Percentiles rank a stretch among this genome's conserved stretches.
These are phyloP conservation scores for Kwoniella sp. DNA, from an alignment of 768 basidiomycete species.

Conservation along the genomic window DNA sequence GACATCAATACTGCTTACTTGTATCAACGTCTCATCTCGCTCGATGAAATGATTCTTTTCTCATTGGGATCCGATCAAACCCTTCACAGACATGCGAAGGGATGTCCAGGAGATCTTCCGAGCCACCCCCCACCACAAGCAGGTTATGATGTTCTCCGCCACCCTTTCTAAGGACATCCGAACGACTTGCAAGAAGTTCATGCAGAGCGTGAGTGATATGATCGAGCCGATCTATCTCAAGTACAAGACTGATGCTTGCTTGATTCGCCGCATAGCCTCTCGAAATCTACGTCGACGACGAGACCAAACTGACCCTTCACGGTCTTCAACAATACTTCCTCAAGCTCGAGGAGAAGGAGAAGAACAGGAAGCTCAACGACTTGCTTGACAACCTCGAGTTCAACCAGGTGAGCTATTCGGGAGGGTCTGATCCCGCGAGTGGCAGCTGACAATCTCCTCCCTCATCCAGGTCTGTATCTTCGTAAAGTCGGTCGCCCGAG, in stretches of 20 bases:
- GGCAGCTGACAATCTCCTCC: constrained; percentile 4
- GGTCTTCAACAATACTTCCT: constrained; percentile 99
- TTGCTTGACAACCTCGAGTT: constrained; percentile 94
- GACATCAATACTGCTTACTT: neutral
- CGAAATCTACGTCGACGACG: constrained; percentile 99
- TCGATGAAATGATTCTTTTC: neutral
- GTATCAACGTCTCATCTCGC: neutral
- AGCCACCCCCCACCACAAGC: constrained; percentile 97
- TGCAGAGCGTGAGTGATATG: constrained; percentile 89
- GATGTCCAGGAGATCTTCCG: constrained; percentile 99
- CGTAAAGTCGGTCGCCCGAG: constrained; percentile 95
- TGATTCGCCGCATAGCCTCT: constrained; percentile 69
- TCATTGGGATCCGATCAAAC: constrained; percentile 18
- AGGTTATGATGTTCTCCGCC: constrained; percentile 99
- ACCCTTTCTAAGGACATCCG: constrained; percentile 96
- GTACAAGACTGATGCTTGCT: constrained; percentile 21
- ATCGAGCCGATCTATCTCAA: no score
- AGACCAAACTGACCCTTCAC: constrained; percentile 96
- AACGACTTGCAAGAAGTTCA: constrained; percentile 98
- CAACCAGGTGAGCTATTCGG: constrained; percentile 85
- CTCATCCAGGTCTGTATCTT: constrained; percentile 91
- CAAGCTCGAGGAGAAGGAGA: constrained; percentile 89
- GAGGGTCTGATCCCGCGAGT: neutral
- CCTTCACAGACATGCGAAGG: constrained; percentile 94
- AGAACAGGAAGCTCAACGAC: constrained; percentile 97